A percentile compares a stretch with the other conserved stretches of the same genome.
Conservation (phyloP, 1,139 yeast genomes). For the Protomyces gravidus region DNA sequence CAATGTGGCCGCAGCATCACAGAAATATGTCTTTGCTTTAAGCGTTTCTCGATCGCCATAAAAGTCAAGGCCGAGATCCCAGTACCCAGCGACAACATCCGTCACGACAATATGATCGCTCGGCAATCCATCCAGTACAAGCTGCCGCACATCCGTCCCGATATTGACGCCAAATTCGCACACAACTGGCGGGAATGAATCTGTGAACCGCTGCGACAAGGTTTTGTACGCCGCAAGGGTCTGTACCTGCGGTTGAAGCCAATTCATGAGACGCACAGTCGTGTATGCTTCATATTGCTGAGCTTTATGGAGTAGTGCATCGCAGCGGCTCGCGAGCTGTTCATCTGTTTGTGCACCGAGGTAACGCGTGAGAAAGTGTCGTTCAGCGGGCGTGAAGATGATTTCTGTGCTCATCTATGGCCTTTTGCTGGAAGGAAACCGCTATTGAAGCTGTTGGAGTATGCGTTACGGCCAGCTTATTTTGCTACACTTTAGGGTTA, state of each 20-base stretch:
- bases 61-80: constrained; percentile 5
- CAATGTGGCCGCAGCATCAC: neutral
- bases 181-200: neutral
- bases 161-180: neutral
- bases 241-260: neutral
- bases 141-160: neutral
- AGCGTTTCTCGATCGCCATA: neutral
- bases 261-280: neutral
- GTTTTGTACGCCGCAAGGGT: neutral
- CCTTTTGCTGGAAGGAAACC: no score
- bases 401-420: no score
- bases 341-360: neutral
- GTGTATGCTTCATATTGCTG: neutral
- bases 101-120: neutral
- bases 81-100: neutral
- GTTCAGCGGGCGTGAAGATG: neutral
- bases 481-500: no score
- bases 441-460: no score
- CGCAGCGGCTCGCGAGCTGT: neutral
- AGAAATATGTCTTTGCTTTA: neutral
- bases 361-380: neutral
- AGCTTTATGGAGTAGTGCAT: neutral
- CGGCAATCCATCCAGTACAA: neutral
- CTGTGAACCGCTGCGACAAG: neutral
- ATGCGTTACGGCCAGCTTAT: no score